These are phyloP conservation scores for Aspergillus haitiensis DNA, from an alignment of 495 filamentous ascomycete genomes.

Conservation along the genomic window DNA sequence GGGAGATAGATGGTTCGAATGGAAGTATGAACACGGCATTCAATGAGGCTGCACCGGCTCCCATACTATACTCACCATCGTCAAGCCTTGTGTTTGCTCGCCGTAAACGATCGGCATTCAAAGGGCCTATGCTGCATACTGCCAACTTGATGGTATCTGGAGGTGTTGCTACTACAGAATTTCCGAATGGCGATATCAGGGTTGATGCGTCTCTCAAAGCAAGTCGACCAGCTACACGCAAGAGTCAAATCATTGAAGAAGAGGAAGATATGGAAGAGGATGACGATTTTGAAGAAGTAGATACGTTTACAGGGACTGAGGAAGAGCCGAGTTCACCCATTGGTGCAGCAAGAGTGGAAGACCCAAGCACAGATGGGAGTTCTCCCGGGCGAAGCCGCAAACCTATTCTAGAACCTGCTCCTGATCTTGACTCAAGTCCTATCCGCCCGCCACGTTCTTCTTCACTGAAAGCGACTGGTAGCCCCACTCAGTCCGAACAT, in stretches of 20 bases:
- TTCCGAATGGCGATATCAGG: constrained; percentile 38
- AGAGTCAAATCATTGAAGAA: constrained; percentile 73
- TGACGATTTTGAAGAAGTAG: constrained; percentile 70
- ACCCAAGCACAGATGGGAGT: constrained; percentile 20
- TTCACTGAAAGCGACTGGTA: constrained; percentile 31
- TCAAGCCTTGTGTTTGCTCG: constrained; percentile 84
- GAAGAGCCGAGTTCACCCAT: constrained; percentile 37
- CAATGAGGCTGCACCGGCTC: constrained; percentile 41
- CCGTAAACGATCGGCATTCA: constrained; percentile 84
- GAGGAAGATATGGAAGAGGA: constrained; percentile 80
- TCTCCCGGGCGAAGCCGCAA: constrained; percentile 24
- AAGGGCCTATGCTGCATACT: constrained; percentile 73
- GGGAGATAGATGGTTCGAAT: constrained; percentile 29
- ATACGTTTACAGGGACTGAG: constrained; percentile 61
- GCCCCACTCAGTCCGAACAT: constrained; percentile 11
- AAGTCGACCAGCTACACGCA: constrained; percentile 60
- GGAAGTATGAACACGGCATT: constrained; percentile 37
- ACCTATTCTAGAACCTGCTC: constrained; percentile 37
- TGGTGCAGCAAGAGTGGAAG: constrained; percentile 25
- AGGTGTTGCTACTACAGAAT: constrained; percentile 38
- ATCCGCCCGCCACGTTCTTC: constrained; percentile 41
- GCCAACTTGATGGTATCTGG: constrained; percentile 44
- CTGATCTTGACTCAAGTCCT: constrained; percentile 37
- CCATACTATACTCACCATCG: constrained; percentile 49
- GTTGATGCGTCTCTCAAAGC: constrained; percentile 53